Base-by-base conservation (phyloP, 352 stramenopile species). In the Phytophthora meadii region DNA sequence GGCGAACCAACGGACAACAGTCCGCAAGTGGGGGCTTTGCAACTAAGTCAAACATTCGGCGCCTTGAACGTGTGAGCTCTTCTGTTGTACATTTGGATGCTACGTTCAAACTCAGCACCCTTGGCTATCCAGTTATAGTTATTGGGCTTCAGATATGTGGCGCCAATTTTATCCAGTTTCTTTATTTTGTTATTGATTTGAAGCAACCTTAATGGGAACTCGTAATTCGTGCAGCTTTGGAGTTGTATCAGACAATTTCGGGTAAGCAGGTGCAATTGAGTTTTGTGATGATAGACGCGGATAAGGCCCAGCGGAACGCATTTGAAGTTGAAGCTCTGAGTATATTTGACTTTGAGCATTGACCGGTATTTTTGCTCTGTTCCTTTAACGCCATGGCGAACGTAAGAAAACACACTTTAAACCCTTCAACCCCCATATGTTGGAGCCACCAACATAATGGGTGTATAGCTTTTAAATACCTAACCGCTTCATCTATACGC, bases 71-170 rank as follows among this genome's bases (percentile, higher is more conserved):
- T 4, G 49, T 34, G 2, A 14, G 2, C 5, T 14, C 19, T 10
- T 56, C 7, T 24, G 19, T 56, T 0, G 12, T 37, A 2, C 49
- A 56, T 25, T 2, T 56, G 3, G 36, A 45, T 15, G 49, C 49
- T n/a, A 46, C 49, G 14, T 56, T 56, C 22, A 56, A 56, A 27
- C 36, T 56, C 1, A 56, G 37, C 22, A 56, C 2, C 2, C 3
- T 11, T 2, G 34, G 49, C 7, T 56, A 37, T 12, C 49, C 49
- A 4, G 36, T 56, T 5, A 46, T 56, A 11, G 32, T 12, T 4
- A 36, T 56, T 36, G 49, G 17, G 1, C 8, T n/a, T 46, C 17
- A 2, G 49, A 51, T 39, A 25, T 51, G 45, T 51, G 45, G 45
- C 24, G 45, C 2, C 48, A 55, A 22, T 55, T 55, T 36, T 22